Evolutionary conservation across 139 green algal genomes (phyloP).

Genomic region (Closterium sp.): DNA sequence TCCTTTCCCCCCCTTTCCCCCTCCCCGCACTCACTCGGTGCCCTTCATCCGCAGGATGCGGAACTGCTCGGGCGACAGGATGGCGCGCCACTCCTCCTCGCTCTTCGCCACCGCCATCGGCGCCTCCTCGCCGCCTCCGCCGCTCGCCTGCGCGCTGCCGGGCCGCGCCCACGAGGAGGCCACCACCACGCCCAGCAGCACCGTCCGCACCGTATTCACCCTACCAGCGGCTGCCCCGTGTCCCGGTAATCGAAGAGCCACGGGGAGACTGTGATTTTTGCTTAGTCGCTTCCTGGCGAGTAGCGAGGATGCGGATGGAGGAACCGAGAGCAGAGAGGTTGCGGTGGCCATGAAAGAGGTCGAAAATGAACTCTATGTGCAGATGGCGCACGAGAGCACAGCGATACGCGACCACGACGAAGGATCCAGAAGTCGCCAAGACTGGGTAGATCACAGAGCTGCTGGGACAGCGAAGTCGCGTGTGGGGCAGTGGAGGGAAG

Average conservation of each 20-base stretch:
- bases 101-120: slow-evolving; percentile 48
- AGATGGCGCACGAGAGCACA: neutral
- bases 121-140: neutral
- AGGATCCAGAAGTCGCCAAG: neutral
- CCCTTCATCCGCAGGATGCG: slow-evolving; percentile 90
- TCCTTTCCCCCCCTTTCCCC: no score
- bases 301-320: neutral
- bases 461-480: no score
- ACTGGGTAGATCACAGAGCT: no score
- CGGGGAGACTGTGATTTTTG: neutral
- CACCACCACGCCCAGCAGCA: neutral
- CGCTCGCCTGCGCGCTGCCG: neutral
- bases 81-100: slow-evolving; percentile 54
- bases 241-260: neutral
- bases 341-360: neutral
- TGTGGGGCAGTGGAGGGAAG: neutral
- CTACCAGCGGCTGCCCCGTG: neutral
- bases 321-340: neutral
- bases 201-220: neutral
- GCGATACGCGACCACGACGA: neutral
- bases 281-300: neutral
- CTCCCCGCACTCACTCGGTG: slow-evolving; percentile 68
- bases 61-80: slow-evolving; percentile 53
- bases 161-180: neutral
- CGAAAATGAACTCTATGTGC: neutral